These are phyloP conservation scores for Royoungia palumana DNA, from an alignment of 768 basidiomycete species.

Conservation along the genomic window DNA sequence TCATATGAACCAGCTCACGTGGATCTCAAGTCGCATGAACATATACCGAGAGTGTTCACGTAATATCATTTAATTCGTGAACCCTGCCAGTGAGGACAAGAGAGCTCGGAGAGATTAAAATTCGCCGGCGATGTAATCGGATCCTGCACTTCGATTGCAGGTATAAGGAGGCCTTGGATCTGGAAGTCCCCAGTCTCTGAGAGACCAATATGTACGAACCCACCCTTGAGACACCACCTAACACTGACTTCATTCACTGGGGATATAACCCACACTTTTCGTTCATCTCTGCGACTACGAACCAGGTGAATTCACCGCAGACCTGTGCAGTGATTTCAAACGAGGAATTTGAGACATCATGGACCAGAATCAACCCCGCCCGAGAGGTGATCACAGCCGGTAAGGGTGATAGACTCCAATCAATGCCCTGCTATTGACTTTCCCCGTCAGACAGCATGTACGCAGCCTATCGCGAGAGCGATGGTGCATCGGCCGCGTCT, in stretches of 20 bases:
- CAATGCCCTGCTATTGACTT: neutral
- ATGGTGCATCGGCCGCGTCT: neutral
- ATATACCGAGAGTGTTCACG: too few species aligned
- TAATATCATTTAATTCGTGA: too few species aligned
- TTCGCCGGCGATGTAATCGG: too few species aligned
- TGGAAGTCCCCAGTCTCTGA: neutral
- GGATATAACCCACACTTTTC: too few species aligned
- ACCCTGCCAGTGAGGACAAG: too few species aligned
- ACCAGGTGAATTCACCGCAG: neutral
- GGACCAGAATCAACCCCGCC: neutral
- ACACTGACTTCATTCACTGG: neutral
- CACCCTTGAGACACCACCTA: neutral
- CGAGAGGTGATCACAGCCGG: neutral
- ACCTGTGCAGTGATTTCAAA: neutral
- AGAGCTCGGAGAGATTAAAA: too few species aligned
- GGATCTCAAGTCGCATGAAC: too few species aligned
- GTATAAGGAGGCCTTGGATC: neutral
- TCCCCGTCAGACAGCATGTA: neutral
- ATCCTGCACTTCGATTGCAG: neutral
- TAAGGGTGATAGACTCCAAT: neutral
- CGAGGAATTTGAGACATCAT: neutral
- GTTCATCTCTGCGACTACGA: too few species aligned
- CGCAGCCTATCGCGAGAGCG: neutral
- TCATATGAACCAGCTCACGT: too few species aligned
- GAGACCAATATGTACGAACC: slow-evolving; percentile 2